Conservation (phyloP, 768 basidiomycete species). For the Xerocomellus amylosporus region DNA sequence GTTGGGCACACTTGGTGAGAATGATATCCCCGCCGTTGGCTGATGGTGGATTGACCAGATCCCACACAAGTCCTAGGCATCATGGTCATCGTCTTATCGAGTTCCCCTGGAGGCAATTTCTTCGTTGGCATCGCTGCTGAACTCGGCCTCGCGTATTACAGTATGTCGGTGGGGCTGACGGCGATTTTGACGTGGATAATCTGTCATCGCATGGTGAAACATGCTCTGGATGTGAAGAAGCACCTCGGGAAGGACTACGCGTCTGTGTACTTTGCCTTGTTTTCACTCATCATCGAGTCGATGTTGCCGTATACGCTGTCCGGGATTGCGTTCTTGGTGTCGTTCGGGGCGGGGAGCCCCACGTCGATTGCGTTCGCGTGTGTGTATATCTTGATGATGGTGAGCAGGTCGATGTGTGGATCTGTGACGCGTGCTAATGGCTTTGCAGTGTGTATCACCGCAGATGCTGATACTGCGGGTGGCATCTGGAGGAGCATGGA, state of each 20-base stretch:
- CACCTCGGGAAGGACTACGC: conserved; percentile 21
- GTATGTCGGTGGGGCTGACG: conserved; percentile 20
- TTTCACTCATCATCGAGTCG: conserved; percentile 23
- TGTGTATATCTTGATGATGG: conserved; percentile 26
- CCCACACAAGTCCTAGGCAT: conserved; percentile 17
- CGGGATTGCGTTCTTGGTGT: conserved; percentile 23
- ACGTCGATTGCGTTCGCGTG: conserved; percentile 13
- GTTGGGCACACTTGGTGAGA: conserved; percentile 27
- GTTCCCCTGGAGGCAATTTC: conserved; percentile 18
- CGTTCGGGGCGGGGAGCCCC: conserved; percentile 18
- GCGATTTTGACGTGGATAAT: conserved; percentile 20
- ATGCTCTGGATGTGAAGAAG: conserved; percentile 9
- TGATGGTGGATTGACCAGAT: background rate
- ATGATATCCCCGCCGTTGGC: background rate
- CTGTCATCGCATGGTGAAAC: conserved; percentile 16
- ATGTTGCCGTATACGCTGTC: conserved; percentile 27
- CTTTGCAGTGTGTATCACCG: conserved; percentile 22
- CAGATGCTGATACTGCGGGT: conserved; percentile 27
- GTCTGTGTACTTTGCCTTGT: conserved; percentile 16
- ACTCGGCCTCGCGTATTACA: conserved; percentile 21
- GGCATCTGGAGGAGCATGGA: conserved; percentile 18
- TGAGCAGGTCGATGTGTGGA: background rate
- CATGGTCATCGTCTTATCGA: conserved; percentile 12
- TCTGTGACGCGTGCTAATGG: background rate
- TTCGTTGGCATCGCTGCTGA: conserved; percentile 12